Evolutionary conservation across 2,329 filamentous ascomycete genomes (phyloP), one percentile per base, ranked within the genome.

Genomic region (Exophiala sp.): DNA sequence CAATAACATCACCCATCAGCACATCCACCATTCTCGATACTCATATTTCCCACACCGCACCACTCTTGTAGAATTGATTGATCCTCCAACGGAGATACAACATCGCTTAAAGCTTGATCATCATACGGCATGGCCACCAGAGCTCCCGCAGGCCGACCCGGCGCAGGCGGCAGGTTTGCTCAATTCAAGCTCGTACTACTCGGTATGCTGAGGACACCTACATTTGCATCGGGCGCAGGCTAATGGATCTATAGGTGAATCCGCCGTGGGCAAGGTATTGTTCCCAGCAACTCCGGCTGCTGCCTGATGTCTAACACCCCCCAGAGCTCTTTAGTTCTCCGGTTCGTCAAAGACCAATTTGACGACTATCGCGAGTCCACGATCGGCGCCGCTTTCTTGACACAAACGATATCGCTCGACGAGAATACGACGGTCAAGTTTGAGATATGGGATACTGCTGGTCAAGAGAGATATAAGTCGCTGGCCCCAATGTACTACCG

Each of bases 311-410:
- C 53, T 58, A 50, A 57, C 50, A 41, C 30, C 16, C 53, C 61
- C 52, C 63, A 95, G 91, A 96, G 90, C 74, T 98, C 93, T 60
- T 85, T 98, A 71, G 93, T 98, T 50, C 77, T 98, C 67, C 85
- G 94, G 73, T 98, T 98, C 66, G 93, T 98, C 67, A 98, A 98
- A 81, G 91, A 98, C 72, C 93, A 97, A 88, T 98, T 98, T 73
- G 93, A 98, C 77, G 83, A 86, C 71, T 96, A 96, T 76, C 83
- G 90, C 72, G 91, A 96, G 82, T 95, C 90, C 49, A 96, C 91
- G 56, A 96, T 96, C 73, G 91, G 93, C 71, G 93, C 94, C 63
- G 94, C 94, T 61, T 98, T 98, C 79, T 81, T 98, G 61, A 98
- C 93, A 64, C 93, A 98, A 73, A 98, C 93, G 62, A 96, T 98